Base-by-base conservation (phyloP, 2,329 filamentous ascomycete genomes). In the Dissoconium aciculare region DNA sequence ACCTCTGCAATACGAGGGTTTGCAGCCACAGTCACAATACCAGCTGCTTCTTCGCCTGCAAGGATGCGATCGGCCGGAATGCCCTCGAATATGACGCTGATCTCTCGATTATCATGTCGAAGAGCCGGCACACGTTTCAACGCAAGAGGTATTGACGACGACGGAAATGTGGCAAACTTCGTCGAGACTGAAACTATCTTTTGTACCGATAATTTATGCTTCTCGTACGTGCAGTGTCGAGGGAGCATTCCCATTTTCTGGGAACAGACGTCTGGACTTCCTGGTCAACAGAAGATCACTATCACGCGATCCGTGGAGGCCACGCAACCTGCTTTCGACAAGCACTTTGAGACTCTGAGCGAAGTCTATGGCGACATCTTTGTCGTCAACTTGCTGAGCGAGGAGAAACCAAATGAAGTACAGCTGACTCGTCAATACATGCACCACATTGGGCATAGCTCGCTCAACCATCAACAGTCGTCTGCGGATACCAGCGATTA, bases 151-250 rank as follows among this genome's bases (percentile, higher is more conserved):
- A 93, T 98, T 41, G 89, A 98, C 50, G 89, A 98, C 52, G 84
- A 95, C 49, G 89, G 89, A 10, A 83, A 95, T 46, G 89, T 95
- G 15, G 85, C 89, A 37, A 98, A 98, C 55, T 98, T 93, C 56
- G 89, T 95, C n/a, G 89, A 98, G 56, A 89, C 84, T 0, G 89
- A 98, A 57, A 92, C 84, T 0, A 74, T 87, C 24, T 85, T 91
- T 50, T 93, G 81, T 77, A 44, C 79, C 80, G 1, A 71, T 73
- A 65, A 64, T 1, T 71, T 83, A 5, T 73, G 83, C 33, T 95
- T 95, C 52, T 95, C 89, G 0, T 98, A 94, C 54, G 82, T 77
- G 2, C 89, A 98, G 56, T 72, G 91, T 15, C 72, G 89, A 45
- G 89, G 89, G 21, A 94, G 85, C 5, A 82, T 98, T 5, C 89